Evolutionary conservation across 1,139 yeast genomes (phyloP).

Genomic region (Taphrina sp.): DNA sequence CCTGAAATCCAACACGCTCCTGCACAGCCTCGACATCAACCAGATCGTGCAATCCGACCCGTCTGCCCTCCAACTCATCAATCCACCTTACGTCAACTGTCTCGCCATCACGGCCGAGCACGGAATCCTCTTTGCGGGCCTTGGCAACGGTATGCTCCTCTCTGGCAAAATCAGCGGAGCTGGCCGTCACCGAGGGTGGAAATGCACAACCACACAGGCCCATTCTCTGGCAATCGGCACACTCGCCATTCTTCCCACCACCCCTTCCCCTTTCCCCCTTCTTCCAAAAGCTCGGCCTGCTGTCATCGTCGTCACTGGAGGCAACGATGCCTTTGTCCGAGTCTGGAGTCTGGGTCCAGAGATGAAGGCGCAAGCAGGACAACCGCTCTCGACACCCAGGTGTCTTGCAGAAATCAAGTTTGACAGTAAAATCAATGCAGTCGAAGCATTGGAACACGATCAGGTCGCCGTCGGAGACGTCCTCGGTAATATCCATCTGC

Average conservation of each 20-base stretch:
- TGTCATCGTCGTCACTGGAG: too few relatives aligned
- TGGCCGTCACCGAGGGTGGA: not conserved
- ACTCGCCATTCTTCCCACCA: not conserved
- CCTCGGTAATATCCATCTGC: conserved; percentile 49
- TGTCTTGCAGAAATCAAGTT: too few relatives aligned
- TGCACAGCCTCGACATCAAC: not conserved
- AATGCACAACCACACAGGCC: not conserved
- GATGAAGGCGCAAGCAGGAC: too few relatives aligned
- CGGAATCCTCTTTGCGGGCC: conserved; percentile 1
- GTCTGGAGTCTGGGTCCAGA: too few relatives aligned
- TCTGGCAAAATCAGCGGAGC: not conserved
- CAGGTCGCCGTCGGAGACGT: conserved; percentile 28
- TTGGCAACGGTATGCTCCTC: conserved; percentile 2
- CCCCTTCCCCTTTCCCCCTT: too few relatives aligned
- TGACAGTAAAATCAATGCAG: conserved; percentile 9
- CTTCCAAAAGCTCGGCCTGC: too few relatives aligned
- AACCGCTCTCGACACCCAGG: too few relatives aligned
- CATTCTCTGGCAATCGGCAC: conserved; percentile 2
- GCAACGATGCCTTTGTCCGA: too few relatives aligned
- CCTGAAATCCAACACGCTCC: not conserved
- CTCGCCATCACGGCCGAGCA: not conserved
- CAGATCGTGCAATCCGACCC: not conserved
- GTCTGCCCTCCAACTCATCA: not conserved
- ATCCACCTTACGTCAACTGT: conserved; percentile 18
- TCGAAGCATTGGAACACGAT: not conserved